phyloP scores from a whole-genome alignment of 768 basidiomycete genomes.

The Gloeopeniophorella convolvens region DNA sequence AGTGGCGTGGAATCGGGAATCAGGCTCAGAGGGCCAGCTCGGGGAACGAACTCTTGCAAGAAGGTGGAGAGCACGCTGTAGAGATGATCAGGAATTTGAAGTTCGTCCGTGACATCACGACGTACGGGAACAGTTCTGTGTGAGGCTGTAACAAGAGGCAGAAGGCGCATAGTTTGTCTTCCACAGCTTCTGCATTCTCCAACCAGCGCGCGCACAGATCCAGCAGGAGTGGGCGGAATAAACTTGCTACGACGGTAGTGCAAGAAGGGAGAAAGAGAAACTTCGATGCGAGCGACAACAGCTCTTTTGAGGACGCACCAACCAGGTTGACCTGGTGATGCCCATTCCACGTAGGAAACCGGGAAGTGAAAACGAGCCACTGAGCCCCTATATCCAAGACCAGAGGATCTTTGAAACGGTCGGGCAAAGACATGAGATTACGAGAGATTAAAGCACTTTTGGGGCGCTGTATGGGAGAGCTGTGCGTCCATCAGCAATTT shows the following conservation, averaged over 20 bases:
- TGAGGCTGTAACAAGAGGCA: slow-evolving; percentile 60
- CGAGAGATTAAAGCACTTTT: no score
- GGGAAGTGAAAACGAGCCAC: slow-evolving; percentile 8
- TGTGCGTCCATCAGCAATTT: no score
- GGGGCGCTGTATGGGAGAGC: no score
- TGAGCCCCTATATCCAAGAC: slow-evolving; percentile 5
- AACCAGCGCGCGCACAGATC: slow-evolving; percentile 84
- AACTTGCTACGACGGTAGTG: slow-evolving; percentile 52
- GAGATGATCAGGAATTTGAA: no score
- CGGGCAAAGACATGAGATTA: slow-evolving; percentile 6
- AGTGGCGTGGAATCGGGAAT: slow-evolving; percentile 29
- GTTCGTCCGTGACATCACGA: no score
- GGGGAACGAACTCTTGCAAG: slow-evolving; percentile 36
- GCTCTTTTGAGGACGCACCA: not conserved
- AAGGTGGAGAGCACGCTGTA: slow-evolving; percentile 52
- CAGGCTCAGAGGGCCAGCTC: slow-evolving; percentile 47
- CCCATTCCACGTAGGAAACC: not conserved
- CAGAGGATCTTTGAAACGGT: slow-evolving; percentile 11
- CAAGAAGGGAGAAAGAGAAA: slow-evolving; percentile 56
- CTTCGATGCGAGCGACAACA: slow-evolving; percentile 41
- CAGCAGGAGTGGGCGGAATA: slow-evolving; percentile 71
- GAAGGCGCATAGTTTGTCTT: slow-evolving; percentile 52
- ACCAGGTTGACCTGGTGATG: not conserved
- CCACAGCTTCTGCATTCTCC: slow-evolving; percentile 40
- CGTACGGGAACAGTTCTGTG: slow-evolving; percentile 68